phyloP scores from a whole-genome alignment of 2,329 filamentous ascomycete genomes.

The Trichoderma sp. region DNA sequence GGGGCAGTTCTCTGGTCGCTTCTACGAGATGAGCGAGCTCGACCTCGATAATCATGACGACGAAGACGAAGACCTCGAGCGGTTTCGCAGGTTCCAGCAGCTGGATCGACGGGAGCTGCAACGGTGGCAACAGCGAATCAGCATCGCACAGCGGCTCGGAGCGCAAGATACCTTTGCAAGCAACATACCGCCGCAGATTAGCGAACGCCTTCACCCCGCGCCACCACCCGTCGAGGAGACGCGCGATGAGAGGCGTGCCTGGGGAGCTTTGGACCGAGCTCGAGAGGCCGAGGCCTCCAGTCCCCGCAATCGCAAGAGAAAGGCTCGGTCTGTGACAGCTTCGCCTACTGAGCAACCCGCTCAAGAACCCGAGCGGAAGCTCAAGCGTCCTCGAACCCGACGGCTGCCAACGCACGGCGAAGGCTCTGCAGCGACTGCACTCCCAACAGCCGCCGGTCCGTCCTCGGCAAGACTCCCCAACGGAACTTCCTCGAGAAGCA shows the following conservation, averaged over 20 bases:
- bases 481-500: constrained; percentile 34
- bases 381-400: constrained; percentile 84
- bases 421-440: constrained; percentile 47
- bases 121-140: constrained; percentile 81
- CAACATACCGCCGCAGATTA: constrained; percentile 59
- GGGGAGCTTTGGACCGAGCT: constrained; percentile 88
- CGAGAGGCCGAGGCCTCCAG: constrained; percentile 64
- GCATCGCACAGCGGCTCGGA: constrained; percentile 78
- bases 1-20: constrained; percentile 63
- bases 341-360: constrained; percentile 66
- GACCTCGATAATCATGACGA: constrained; percentile 48
- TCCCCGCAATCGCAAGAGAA: constrained; percentile 69
- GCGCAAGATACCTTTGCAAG: constrained; percentile 72
- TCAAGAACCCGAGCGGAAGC: constrained; percentile 74
- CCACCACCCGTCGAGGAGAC: constrained; percentile 70
- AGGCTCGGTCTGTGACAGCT: constrained; percentile 67
- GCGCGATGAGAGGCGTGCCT: constrained; percentile 78
- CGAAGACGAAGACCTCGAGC: constrained; percentile 72
- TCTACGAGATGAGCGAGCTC: constrained; percentile 59
- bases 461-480: constrained; percentile 35
- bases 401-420: constrained; percentile 58
- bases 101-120: constrained; percentile 63
- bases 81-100: constrained; percentile 57
- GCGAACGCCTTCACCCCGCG: constrained; percentile 61
- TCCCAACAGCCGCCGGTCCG: constrained; percentile 38